Base-by-base conservation (phyloP, 257 asterid species). In the Solanum pennellii region DNA sequence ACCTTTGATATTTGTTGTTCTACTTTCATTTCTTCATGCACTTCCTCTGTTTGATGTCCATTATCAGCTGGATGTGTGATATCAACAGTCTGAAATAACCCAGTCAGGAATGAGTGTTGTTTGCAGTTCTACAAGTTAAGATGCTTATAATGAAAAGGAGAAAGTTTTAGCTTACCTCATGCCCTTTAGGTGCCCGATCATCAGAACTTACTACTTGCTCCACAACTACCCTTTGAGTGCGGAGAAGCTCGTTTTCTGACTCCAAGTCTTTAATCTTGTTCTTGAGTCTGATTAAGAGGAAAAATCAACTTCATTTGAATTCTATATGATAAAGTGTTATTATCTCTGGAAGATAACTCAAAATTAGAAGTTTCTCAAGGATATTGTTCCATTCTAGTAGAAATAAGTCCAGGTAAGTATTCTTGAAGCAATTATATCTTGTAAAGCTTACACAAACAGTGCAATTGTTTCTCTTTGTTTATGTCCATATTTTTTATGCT, bases 251-350 rank as follows among this genome's bases (percentile, higher is more conserved):
- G 88, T 94, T 96, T 88, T 96, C 99, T 42, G 94, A 90, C 91
- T 96, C 98, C 93, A 95, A 90, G 72, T 91, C 96, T 83, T 83
- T 91, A 86, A 96, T 93, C 92, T 91, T 93, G 89, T 86, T 93
- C 89, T 89, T 94, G 88, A 96, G 92, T 83, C 99, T 96, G 94
- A 62, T 29, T 87, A 33, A 37, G 75, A 85, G 59, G 45, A 20
- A 29, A 82, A 82, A 47, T 5, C 69, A 90, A 37, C 88, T 52
- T 88, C 33, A 74, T 88, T 83, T 33, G 88, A 49, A 27, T 29
- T 80, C 59, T 31, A 49, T 31, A 18, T 29, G 31, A 29, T 49
- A 80, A 80, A 80, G 49, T 7, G 27, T 49, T 49, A 31, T 82
- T 82, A 82, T 47, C 69, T 49, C 45, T 31, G 85, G 25, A 41